Base-by-base conservation (phyloP, 768 basidiomycete genomes). In the Lentinula detonsa region DNA sequence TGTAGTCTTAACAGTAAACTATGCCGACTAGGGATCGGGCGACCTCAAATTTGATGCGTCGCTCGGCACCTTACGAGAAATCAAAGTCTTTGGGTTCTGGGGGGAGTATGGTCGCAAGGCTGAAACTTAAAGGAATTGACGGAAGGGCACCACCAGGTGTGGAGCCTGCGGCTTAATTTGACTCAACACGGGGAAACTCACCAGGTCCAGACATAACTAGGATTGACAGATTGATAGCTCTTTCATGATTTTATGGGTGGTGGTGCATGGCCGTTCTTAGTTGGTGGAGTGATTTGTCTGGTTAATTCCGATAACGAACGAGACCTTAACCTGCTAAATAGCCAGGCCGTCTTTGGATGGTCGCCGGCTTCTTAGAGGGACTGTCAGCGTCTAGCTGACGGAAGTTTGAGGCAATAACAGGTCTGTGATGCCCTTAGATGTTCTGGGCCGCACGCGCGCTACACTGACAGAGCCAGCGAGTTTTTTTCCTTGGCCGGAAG, bases 281-380 rank as follows among this genome's bases (percentile, higher is more conserved):
- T 88, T 88, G 82, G 85, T 78, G 88, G 87, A 91, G 88, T 90
- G 90, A 91, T 90, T 91, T 91, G 90, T 91, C 90, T 91, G 90
- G 88, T 90, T 91, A 90, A 91, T 90, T 90, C 87, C 84, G 88
- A 91, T 90, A 90, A 90, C 84, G 85, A 91, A 89, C 83, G 87
- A 91, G 88, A 91, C 89, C 86, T 88, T 88, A 85, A 86, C 86
- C 86, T 89, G 87, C 89, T 90, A 88, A 90, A 89, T 91, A 90
- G 88, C 81, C 86, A 79, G 84, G 82, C 81, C 74, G 82, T 80
- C 85, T 84, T 83, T 80, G 65, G 86, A 82, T 85, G 85, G 85
- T 82, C 81, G 79, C 76, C 68, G 83, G 81, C 86, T 88, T 90
- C 86, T 89, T 88, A 88, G 85, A 88, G 85, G 86, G 86, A 87